phyloP scores from a whole-genome alignment of 1,284 basidiomycete species.

The Stereum hirsutum region DNA sequence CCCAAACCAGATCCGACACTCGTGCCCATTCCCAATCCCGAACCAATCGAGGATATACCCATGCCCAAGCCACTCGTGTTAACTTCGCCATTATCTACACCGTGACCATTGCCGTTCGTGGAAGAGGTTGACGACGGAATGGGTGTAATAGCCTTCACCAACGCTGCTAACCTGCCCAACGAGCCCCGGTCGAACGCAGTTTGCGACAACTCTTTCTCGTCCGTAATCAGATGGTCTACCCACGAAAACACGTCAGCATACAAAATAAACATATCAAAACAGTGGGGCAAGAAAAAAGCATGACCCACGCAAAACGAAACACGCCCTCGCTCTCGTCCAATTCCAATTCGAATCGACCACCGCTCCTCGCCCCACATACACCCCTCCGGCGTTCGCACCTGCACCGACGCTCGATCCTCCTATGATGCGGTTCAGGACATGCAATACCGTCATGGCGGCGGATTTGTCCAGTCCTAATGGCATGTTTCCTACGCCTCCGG shows the following conservation, averaged over 20 bases:
- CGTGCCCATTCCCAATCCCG: no score
- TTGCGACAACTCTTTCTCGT: slow-evolving; percentile 58
- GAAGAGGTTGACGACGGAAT: no score
- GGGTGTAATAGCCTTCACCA: slow-evolving; percentile 47
- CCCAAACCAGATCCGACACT: no score
- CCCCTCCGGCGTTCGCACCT: no score
- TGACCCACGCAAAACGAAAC: slow-evolving; percentile 58
- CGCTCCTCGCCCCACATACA: no score
- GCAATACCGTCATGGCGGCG: slow-evolving; percentile 45
- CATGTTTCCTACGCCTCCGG: no score
- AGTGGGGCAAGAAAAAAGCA: neutral
- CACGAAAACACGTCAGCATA: no score
- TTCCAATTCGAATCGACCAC: no score
- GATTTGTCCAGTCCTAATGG: slow-evolving; percentile 36
- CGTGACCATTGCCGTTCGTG: no score
- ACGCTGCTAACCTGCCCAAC: slow-evolving; percentile 34
- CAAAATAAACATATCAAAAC: neutral
- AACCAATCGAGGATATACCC: no score
- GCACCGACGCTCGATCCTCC: slow-evolving; percentile 26
- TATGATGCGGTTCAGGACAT: slow-evolving; percentile 52
- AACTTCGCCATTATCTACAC: no score
- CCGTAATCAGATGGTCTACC: slow-evolving; percentile 62
- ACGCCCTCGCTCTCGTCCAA: slow-evolving; percentile 57
- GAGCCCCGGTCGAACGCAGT: slow-evolving; percentile 57
- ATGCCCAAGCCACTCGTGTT: no score